Conservation (phyloP, 768 basidiomycete species). For the Suillus alpinus region DNA sequence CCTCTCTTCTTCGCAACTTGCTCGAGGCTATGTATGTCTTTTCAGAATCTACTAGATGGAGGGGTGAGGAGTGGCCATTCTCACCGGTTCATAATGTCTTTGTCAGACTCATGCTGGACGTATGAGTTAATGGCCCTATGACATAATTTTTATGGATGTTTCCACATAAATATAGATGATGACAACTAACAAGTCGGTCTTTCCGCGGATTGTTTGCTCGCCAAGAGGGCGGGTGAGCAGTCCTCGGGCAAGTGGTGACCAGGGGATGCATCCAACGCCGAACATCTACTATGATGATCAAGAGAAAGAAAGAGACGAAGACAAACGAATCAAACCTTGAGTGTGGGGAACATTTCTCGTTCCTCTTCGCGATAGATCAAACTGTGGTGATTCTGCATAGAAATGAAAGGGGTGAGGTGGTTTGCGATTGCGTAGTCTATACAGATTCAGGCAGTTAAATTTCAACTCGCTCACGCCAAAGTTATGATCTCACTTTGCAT, state of each 20-base stretch:
- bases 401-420: slow-evolving; percentile 58
- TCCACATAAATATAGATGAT: not conserved
- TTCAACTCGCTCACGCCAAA: not conserved
- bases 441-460: not conserved
- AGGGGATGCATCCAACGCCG: slow-evolving; percentile 57
- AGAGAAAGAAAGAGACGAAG: not conserved
- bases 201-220: slow-evolving; percentile 39
- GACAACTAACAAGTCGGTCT: slow-evolving; percentile 29
- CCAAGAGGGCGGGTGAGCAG: slow-evolving; percentile 40
- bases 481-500: slow-evolving; percentile 46
- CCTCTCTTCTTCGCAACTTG: slow-evolving; percentile 50
- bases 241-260: slow-evolving; percentile 56
- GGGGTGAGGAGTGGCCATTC: slow-evolving; percentile 6
- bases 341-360: slow-evolving; percentile 59
- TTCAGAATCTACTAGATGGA: slow-evolving; percentile 7
- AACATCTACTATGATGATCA: slow-evolving; percentile 33
- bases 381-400: slow-evolving; percentile 68
- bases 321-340: slow-evolving; percentile 35
- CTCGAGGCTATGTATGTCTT: slow-evolving; percentile 40
- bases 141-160: not conserved
- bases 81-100: slow-evolving; percentile 39
- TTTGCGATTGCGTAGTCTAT: slow-evolving; percentile 60
- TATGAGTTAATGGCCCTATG: slow-evolving; percentile 19
- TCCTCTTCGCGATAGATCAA: slow-evolving; percentile 65
- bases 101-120: slow-evolving; percentile 27